Evolutionary conservation across 2,329 filamentous ascomycete species (phyloP).

Genomic region (Clonostachys byssicola): DNA sequence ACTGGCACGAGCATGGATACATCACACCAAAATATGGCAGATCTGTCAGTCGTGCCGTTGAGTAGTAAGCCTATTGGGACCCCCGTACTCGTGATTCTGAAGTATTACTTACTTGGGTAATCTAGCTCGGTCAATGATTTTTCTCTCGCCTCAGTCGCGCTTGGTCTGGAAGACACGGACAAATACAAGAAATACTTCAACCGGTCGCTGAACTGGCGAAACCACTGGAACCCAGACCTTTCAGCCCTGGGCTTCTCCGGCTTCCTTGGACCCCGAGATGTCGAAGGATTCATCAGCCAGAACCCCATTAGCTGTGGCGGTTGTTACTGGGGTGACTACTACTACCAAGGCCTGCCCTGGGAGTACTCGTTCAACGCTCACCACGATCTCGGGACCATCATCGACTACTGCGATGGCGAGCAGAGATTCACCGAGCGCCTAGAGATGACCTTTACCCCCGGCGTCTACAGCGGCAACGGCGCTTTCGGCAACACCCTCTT

Average conservation of each 20-base stretch:
- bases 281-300: conserved; percentile 45
- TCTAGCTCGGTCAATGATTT: conserved; percentile 62
- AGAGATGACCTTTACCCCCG: conserved; percentile 55
- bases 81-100: background rate
- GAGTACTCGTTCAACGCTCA: conserved; percentile 67
- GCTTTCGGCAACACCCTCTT: conserved; percentile 53
- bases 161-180: conserved; percentile 42
- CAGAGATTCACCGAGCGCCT: conserved; percentile 52
- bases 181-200: conserved; percentile 56
- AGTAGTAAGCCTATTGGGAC: conserved; percentile 41
- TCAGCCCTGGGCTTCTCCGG: conserved; percentile 57
- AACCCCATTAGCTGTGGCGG: conserved; percentile 56
- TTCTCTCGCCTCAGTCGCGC: conserved; percentile 59
- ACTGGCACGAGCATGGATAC: conserved; percentile 62
- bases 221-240: conserved; percentile 63
- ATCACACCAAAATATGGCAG: conserved; percentile 60
- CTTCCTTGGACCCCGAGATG: conserved; percentile 59
- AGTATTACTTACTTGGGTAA: too few relatives aligned
- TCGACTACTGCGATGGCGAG: conserved; percentile 50
- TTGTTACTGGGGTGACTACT: conserved; percentile 61
- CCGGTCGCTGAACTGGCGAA: conserved; percentile 65
- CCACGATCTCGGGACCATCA: conserved; percentile 56
- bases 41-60: conserved; percentile 60
- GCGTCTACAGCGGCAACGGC: conserved; percentile 31
- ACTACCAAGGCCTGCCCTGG: conserved; percentile 58